A percentile compares a stretch with the other conserved stretches of the same genome.
Conservation (phyloP, 1,284 basidiomycete species). For the Hymenochaete sp. region DNA sequence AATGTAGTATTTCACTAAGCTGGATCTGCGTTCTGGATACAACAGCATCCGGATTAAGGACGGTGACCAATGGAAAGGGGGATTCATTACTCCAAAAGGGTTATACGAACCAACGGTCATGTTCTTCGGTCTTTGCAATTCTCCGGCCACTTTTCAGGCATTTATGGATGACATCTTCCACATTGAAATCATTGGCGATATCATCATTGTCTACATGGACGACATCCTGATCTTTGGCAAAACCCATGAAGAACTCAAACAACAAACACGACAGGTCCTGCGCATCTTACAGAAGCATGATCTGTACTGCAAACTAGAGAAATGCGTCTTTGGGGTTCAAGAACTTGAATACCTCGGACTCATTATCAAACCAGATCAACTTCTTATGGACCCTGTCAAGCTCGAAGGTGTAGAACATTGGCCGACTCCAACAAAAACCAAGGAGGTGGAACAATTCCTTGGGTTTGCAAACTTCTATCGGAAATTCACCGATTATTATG, state of each 20-base stretch:
- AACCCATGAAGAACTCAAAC: conserved; percentile 11
- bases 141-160: conserved; percentile 29
- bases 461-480: conserved; percentile 23
- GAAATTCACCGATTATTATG: conserved; percentile 18
- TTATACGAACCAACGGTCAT: conserved; percentile 30
- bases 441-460: conserved; percentile 20
- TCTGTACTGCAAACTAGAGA: conserved; percentile 23
- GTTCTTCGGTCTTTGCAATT: conserved; percentile 33
- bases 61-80: conserved; percentile 23
- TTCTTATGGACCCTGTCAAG: conserved; percentile 21
- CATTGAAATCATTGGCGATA: conserved; percentile 3
- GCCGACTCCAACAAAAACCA: conserved; percentile 19
- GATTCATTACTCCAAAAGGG: conserved; percentile 19
- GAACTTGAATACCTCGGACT: conserved; percentile 16
- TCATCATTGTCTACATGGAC: conserved; percentile 18
- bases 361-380: conserved; percentile 13
- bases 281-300: conserved; percentile 20
- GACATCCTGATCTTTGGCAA: conserved; percentile 16
- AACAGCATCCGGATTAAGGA: conserved; percentile 19
- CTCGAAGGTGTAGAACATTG: conserved; percentile 19
- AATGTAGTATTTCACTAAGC: conserved; percentile 24
- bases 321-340: conserved; percentile 25
- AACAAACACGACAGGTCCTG: conserved; percentile 24
- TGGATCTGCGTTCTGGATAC: conserved; percentile 28
- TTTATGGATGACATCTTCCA: conserved; percentile 18